phyloP scores from a whole-genome alignment of 208 protist species.

The Willaertia magna region DNA sequence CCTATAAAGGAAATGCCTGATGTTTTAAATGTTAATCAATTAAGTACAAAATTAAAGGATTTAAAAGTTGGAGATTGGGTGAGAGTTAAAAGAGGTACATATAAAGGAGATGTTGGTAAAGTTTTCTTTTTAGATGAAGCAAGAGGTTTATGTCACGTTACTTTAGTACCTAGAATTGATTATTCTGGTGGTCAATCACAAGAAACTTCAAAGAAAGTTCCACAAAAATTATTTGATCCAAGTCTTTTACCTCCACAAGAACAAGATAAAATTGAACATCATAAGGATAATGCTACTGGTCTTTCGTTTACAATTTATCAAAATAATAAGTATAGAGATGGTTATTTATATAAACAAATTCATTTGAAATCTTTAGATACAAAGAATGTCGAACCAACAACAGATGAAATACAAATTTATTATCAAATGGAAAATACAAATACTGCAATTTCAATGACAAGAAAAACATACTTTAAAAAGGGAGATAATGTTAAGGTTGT shows the following conservation, averaged over 20 bases:
- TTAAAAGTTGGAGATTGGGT: slow-evolving; percentile 35
- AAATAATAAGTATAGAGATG: slow-evolving; percentile 29
- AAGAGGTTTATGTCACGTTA: slow-evolving; percentile 9
- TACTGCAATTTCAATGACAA: neutral
- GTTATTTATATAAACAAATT: slow-evolving; percentile 33
- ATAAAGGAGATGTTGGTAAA: slow-evolving; percentile 48
- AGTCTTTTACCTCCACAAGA: slow-evolving; percentile 9
- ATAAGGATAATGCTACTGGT: neutral
- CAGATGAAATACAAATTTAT: slow-evolving; percentile 39
- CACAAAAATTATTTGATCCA: neutral
- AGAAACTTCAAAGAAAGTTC: neutral
- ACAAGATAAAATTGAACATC: neutral
- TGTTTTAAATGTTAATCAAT: slow-evolving; percentile 19
- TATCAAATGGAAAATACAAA: neutral
- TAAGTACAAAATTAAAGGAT: neutral
- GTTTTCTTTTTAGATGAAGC: slow-evolving; percentile 26
- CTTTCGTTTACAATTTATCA: slow-evolving; percentile 8
- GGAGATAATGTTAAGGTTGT: slow-evolving; percentile 41
- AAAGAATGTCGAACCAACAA: slow-evolving; percentile 25
- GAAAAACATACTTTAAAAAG: slow-evolving; percentile 21
- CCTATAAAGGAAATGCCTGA: slow-evolving; percentile 35
- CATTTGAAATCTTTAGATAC: slow-evolving; percentile 13
- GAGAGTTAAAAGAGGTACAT: slow-evolving; percentile 38
- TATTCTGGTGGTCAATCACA: neutral
- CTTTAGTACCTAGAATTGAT: slow-evolving; percentile 38